Base-by-base conservation (phyloP, 805 yeast genomes). In the Cyberlindnera misumaiensis region DNA sequence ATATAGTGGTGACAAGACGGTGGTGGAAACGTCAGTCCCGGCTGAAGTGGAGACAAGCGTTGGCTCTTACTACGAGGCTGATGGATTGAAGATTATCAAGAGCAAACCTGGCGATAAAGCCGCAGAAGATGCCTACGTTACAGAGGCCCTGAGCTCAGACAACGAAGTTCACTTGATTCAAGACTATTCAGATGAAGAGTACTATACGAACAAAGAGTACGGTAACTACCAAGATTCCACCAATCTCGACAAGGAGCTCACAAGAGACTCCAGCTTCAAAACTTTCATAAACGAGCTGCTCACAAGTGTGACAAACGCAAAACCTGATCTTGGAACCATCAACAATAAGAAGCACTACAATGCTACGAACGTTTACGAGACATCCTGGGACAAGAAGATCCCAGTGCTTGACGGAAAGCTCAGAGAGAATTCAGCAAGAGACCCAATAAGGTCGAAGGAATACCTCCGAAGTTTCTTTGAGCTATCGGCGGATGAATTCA, bases 341-440 rank as follows among this genome's bases (percentile, higher is more conserved):
- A 55, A 55, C 38, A 49, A 55, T 34, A 32, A 24, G n/a, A 37
- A 40, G 1, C 58, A 53, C 26, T 55, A 55, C 39, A 48, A 47
- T 30, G 33, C 38, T 7, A 16, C 45, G 3, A 53, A 53, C 29
- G 18, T 18, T 14, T 41, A 32, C 30, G 34, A 17, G n/a, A 37
- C 29, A 1, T 39, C 51, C 1, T 36, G 47, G 42, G 49, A 45
- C 17, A 13, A 20, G 10, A 55, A 47, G 29, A 38, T 55, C 15
- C 59, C 59, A 1, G 53, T 52, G 3, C 14, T 43, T 3, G 41
- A 42, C 8, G 59, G 59, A 3, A 53, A 51, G 35, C 35, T 49
- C 3, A 35, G 57, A 27, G 59, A 55, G 35, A 51, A 49, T 35
- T 44, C 39, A 13, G 41, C 36, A 5, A 40, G 30, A 16, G 58